Evolutionary conservation across 805 yeast species (phyloP), one percentile per base, ranked within the genome.

Genomic region (Saccharomycodes ludwigii): DNA sequence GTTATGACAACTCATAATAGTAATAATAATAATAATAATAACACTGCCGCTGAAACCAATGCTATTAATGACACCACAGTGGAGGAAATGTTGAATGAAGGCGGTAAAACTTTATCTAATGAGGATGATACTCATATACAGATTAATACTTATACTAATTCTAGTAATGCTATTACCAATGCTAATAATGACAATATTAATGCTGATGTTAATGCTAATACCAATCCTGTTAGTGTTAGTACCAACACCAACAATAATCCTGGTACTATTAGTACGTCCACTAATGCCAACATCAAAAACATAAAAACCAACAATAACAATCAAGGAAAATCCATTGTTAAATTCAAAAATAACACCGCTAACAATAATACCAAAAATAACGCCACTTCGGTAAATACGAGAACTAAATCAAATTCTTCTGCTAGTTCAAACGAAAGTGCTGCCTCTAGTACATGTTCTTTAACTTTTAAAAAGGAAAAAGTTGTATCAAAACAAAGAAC

Each of bases 401-500:
- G n/a, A 15, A 34, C 37, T 5, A 35, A 32, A 17, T 36, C 39
- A 9, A 26, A 32, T 6, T 33, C 39, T 5, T 36, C 42, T 8
- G 29, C 36, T 7, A 34, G 32, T 30, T 28, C 38, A 10, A 32
- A 21, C 21, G 40, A 37, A 15, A 33, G 31, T 14, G 31, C 27
- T 24, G 35, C 11, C 6, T n/a, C 36, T 32, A 34, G 37, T 20
- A 33, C 31, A 10, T 40, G 43, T 6, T 43, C 47, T 14, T 40
- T 47, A 11, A 54, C 68, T 56, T 48, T 73, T 52, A 52, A 72
- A 64, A 63, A 76, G 28, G 52, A 50, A 70, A 43, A 73, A 52
- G 88, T 94, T 66, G 65, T 81, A 4, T 59, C 64, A 4, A 50
- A 59, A 33, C 48, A 52, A 30, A 44, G 66, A 36, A 49, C 61